Conservation (phyloP, 106 monocot genomes). For the Apostasia ramifera region DNA sequence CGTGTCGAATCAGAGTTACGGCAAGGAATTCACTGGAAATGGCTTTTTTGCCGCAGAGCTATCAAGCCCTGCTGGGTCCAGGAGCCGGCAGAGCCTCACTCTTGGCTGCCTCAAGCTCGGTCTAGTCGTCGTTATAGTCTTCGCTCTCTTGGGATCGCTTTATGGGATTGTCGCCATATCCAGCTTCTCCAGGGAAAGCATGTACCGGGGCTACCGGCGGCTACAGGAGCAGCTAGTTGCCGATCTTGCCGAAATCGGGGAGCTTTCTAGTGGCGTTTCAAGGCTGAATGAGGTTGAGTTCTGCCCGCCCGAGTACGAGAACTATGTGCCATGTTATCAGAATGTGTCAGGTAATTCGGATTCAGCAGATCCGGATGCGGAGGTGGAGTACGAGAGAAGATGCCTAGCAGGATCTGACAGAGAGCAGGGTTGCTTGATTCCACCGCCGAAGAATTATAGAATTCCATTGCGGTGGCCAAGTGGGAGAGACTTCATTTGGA, state of each 20-base stretch:
- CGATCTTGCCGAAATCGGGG: slow-evolving; percentile 55
- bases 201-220: slow-evolving; percentile 45
- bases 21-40: slow-evolving; percentile 31
- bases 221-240: slow-evolving; percentile 71
- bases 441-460: slow-evolving; percentile 61
- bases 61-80: slow-evolving; percentile 9
- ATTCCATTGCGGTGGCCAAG: slow-evolving; percentile 89
- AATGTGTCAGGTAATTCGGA: slow-evolving; percentile 46
- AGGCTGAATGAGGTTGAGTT: slow-evolving; percentile 60
- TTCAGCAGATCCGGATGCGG: slow-evolving; percentile 13
- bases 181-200: slow-evolving; percentile 14
- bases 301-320: slow-evolving; percentile 64
- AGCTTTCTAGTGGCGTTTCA: slow-evolving; percentile 38
- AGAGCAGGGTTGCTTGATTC: slow-evolving; percentile 42
- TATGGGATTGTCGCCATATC: slow-evolving; percentile 73
- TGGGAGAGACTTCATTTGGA: slow-evolving; percentile 92
- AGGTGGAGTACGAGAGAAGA: slow-evolving; percentile 31
- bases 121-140: slow-evolving; percentile 25
- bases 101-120: slow-evolving; percentile 40
- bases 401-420: slow-evolving; percentile 22
- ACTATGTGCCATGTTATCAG: slow-evolving; percentile 81
- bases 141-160: slow-evolving; percentile 47
- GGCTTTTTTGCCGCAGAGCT: slow-evolving; percentile 33
- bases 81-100: slow-evolving; percentile 19
- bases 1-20: slow-evolving; percentile 6